Evolutionary conservation across 805 yeast species (phyloP), one percentile per base, ranked within the genome.

Genomic region (Pichia nanzhaoensis): DNA sequence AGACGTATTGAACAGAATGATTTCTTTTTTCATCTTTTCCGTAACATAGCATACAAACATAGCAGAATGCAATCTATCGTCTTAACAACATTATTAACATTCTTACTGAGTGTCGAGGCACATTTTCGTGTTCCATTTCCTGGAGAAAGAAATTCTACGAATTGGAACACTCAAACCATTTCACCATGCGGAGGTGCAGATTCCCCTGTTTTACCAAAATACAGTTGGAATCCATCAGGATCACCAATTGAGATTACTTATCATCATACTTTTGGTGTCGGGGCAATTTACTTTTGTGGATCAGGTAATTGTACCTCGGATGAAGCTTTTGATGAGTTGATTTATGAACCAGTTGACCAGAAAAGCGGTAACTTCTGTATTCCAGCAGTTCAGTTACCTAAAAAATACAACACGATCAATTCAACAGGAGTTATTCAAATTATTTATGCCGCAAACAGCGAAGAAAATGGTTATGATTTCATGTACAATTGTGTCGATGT

Each of bases 141-240:
- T 13, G 65, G 65, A 24, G 66, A 61, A 44, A 57, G 64, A 54
- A 54, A 60, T 49, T 55, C 62, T 3, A 51, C 60, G 14, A 60
- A 61, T 39, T 59, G 52, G 54, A 55, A 41, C 21, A 59, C n/a
- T n/a, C 64, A 61, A 48, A 42, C 51, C 3, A 46, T 46, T 13
- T 57, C 54, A 5, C 65, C 64, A 17, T 61, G 66, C 52, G 66
- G n/a, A n/a, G n/a, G n/a, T n/a, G n/a, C n/a, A n/a, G n/a, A n/a
- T n/a, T n/a, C n/a, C n/a, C 64, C 51, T 33, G 62, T 57, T n/a
- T 20, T 39, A 30, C 62, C 65, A 35, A 53, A 64, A 47, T 61
- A 34, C 28, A 36, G 50, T 30, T 61, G 64, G 64, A 61, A 58
- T 39, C 60, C n/a, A n/a, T n/a, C n/a, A n/a, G n/a, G n/a, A n/a